Base-by-base conservation (phyloP, 2,329 filamentous ascomycete genomes). In the Fusarium veterinarium region DNA sequence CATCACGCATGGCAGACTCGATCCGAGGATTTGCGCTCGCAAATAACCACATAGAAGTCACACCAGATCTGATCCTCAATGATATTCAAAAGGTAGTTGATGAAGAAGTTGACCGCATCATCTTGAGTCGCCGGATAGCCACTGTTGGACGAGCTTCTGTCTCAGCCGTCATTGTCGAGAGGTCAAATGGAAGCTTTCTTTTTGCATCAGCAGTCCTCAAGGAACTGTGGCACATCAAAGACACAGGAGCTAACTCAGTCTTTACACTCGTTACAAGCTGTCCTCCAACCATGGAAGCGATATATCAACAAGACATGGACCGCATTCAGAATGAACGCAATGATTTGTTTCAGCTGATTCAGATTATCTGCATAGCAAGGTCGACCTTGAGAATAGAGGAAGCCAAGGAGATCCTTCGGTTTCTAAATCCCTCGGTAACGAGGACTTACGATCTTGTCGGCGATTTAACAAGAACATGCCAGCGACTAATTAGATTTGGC, bases 261-360 rank as follows among this genome's bases (percentile, higher is more conserved):
- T 75, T 74, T 37, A 74, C 71, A 2, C 55, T 74, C 3, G 55
- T 74, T 20, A 71, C 69, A 12, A 71, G 66, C n/a, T 75, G 69
- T 28, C 67, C 66, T 23, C 60, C 73, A 7, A 73, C 71, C 10
- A 74, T 74, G 69, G 69, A 75, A 55, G 73, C 71, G 12, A 75
- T 75, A 23, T 75, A 75, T 35, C 65, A 74, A 40, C 73, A 75
- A 38, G 71, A 73, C 37, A 71, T 75, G 73, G 59, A 75, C 20
- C 71, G 66, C 40, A 67, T 75, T 8, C 48, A 66, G 38, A 30
- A 38, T 14, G 69, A 75, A 19, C 69, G 73, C 9, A 48, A 60
- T 3, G 73, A 75, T 37, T 35, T 74, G 20, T 75, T 75, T 37
- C 58, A 51, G 9, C 42, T 75, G 33, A 45, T 75, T 25, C 71